Base-by-base conservation (phyloP, 345 rosid genomes). In the Turnera subulata region DNA sequence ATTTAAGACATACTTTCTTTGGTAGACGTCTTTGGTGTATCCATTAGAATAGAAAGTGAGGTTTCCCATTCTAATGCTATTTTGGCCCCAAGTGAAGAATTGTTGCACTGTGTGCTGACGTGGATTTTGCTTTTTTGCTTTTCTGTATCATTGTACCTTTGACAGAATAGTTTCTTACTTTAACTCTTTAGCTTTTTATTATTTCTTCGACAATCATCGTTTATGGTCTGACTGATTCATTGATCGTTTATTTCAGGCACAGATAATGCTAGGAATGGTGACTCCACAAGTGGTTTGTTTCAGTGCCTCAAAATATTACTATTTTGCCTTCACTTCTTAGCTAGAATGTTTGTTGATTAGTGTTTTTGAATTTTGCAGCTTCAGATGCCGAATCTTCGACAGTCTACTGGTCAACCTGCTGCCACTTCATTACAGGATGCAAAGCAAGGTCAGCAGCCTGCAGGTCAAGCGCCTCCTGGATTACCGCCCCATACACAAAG, bases 211-310 rank as follows among this genome's bases (percentile, higher is more conserved):
- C 20, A 9, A 38, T 35, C 17, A 23, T 35, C n/a, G n/a, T n/a
- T n/a, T n/a, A n/a, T 49, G 40, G 40, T 43, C 29, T 74, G 53
- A 37, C n/a, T 47, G 39, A 55, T 59, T 54, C 64, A 24, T 55
- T 8, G 24, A 20, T 12, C 15, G 56, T 33, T 67, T 50, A 37
- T 69, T 77, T 46, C 76, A 92, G 96, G 96, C 88, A 5, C 96
- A 92, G 55, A 79, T 89, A 78, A 82, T 89, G 91, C 86, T 89
- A 50, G 93, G 86, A 68, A 66, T 86, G 82, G 96, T 83, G 59
- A 61, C 86, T 45, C 82, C 88, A 33, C 86, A 89, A 89, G 79
- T 78, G 73, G 96, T 92, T 74, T 59, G 86, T 84, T 68, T 70
- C 54, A 50, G 22, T 20, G 17, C 29, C 62, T 50, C 61, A 29